These are phyloP conservation scores for Naganishia albida DNA, from an alignment of 1,284 basidiomycete genomes.

Conservation along the genomic window DNA sequence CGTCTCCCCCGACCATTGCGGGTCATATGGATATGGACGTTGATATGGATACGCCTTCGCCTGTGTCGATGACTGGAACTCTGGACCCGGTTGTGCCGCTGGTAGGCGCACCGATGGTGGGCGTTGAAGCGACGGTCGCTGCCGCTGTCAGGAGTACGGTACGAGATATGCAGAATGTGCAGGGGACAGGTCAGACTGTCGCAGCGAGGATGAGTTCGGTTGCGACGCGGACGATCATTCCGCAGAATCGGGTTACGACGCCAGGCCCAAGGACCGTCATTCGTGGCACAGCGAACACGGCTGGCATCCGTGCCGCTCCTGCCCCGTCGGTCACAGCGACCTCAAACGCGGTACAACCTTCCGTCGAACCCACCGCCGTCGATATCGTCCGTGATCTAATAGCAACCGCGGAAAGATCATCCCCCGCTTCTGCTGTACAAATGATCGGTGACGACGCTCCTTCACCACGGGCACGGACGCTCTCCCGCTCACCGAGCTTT, in stretches of 20 bases:
- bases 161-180: too few relatives aligned
- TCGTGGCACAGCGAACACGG: background rate
- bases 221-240: background rate
- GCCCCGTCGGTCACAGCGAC: background rate
- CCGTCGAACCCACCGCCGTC: background rate
- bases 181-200: background rate
- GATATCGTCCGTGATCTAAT: background rate
- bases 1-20: background rate
- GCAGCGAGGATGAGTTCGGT: background rate
- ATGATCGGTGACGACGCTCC: background rate
- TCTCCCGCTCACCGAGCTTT: slow-evolving; percentile 13
- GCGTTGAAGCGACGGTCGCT: background rate
- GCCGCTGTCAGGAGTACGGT: background rate
- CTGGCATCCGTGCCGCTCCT: background rate
- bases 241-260: background rate
- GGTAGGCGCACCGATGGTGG: background rate
- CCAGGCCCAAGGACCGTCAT: background rate
- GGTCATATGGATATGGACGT: background rate
- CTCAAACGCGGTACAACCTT: background rate
- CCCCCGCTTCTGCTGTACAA: background rate
- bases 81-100: background rate
- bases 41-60: background rate
- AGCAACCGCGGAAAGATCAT: background rate
- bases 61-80: background rate
- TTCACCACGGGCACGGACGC: background rate